Conservation (phyloP, 202 grass and related monocot species). For the Zizania palustris region DNA sequence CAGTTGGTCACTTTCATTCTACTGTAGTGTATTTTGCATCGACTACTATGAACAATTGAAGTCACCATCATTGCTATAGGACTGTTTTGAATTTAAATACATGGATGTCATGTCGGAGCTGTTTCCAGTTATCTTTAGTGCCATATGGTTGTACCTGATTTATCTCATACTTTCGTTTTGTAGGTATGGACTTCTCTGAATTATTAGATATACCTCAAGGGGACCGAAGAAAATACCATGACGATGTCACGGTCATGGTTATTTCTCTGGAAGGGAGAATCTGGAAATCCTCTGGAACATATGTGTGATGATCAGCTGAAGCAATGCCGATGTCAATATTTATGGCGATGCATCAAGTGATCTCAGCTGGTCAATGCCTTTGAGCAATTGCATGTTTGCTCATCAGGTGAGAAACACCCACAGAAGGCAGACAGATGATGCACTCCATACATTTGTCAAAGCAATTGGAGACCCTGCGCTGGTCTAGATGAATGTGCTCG, state of each 20-base stretch:
- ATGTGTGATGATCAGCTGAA: conserved; percentile 56
- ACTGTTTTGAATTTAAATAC: neutral
- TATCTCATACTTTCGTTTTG: conserved; percentile 25
- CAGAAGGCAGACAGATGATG: conserved; percentile 24
- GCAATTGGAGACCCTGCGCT: conserved; percentile 41
- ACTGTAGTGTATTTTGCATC: neutral
- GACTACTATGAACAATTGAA: neutral
- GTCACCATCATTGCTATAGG: neutral
- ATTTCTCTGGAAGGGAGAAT: conserved; percentile 95
- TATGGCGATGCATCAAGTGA: conserved; percentile 36
- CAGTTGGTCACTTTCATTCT: conserved; percentile 16
- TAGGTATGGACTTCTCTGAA: conserved; percentile 91
- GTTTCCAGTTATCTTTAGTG: conserved; percentile 10
- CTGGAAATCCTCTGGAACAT: conserved; percentile 87
- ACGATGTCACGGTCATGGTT: conserved; percentile 93
- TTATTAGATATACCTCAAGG: conserved; percentile 95
- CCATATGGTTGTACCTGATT: neutral
- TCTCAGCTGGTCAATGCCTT: conserved; percentile 27
- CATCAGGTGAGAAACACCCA: conserved; percentile 30
- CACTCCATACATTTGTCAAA: conserved; percentile 26
- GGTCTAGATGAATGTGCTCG: conserved; percentile 39
- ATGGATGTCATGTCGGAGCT: neutral
- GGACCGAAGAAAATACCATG: conserved; percentile 92
- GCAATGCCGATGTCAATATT: conserved; percentile 31
- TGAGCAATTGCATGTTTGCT: conserved; percentile 41